Percentiles rank a stretch among this genome's conserved stretches.
Conservation (phyloP, 352 stramenopile species). For the Peronospora belbahrii region DNA sequence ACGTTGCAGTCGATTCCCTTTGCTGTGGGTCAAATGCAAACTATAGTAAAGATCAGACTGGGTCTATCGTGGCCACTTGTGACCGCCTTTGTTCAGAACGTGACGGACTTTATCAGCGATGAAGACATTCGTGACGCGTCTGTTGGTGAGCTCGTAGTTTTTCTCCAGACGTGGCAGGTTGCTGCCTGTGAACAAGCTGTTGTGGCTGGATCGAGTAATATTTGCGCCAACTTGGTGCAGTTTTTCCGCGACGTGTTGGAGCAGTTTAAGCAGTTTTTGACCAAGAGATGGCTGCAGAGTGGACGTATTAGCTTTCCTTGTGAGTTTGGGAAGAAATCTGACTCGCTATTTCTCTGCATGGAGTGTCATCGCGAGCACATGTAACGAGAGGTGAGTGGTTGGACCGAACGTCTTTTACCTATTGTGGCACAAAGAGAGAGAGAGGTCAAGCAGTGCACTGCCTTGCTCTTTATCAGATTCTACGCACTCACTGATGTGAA, state of each 20-base stretch:
- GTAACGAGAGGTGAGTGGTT: conserved; percentile 8
- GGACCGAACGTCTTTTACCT: background rate
- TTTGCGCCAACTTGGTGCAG: conserved; percentile 47
- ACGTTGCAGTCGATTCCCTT: conserved; percentile 58
- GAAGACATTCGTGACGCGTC: conserved; percentile 65
- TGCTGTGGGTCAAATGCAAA: conserved; percentile 56
- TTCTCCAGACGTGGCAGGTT: conserved; percentile 33
- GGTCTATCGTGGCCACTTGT: conserved; percentile 61
- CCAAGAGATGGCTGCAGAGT: conserved; percentile 42
- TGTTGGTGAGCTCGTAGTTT: conserved; percentile 51
- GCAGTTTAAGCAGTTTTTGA: conserved; percentile 67
- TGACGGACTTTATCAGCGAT: conserved; percentile 61
- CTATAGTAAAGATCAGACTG: conserved; percentile 43
- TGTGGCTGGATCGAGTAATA: conserved; percentile 30
- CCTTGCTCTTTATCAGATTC: conserved; percentile 3
- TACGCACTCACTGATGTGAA: conserved; percentile 2
- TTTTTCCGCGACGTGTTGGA: conserved; percentile 57
- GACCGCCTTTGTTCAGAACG: conserved; percentile 48
- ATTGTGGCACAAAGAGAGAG: background rate
- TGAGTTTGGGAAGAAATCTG: conserved; percentile 76
- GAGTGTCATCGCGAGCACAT: conserved; percentile 76
- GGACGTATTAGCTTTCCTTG: conserved; percentile 62
- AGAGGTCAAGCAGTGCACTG: conserved; percentile 20
- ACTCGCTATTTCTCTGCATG: conserved; percentile 73
- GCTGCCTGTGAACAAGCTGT: conserved; percentile 14